Evolutionary conservation across 1,139 yeast genomes (phyloP), one percentile per base, ranked within the genome.

Genomic region (Scheffersomyces lignicola): DNA sequence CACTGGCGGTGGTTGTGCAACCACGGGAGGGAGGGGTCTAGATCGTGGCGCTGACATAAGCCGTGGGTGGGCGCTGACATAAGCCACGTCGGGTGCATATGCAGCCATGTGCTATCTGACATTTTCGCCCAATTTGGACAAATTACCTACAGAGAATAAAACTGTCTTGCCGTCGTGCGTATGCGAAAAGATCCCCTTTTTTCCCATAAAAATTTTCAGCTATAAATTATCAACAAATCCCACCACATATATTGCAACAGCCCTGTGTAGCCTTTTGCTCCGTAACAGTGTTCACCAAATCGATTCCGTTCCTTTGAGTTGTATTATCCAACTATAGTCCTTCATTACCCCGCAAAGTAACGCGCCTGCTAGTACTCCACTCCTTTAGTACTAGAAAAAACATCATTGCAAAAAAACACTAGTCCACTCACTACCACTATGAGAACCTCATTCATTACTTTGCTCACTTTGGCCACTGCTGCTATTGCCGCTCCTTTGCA

Each of bases 401-500:
- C 21, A 33, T 31, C 22, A 24, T 21, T 30, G 33, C 24, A 27
- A 25, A 24, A 33, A 29, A 26, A 21, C 32, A 38, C 16, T 31
- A 27, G 6, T 25, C 7, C 28, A 25, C 10, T 25, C 15, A 25
- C n/a, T 9, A 20, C 23, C 21, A 31, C 31, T 15, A 49, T 50
- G 54, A 50, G 41, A 39, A 40, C 44, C 36, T 50, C 58, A 30
- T 30, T 48, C 26, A 31, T 51, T 31, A 37, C 50, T 39, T 43
- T 49, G 25, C 51, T 49, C 35, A 44, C 60, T 24, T 35, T 54
- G 18, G 55, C 52, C 26, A 47, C 63, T 21, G 36, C 51, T 24
- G 51, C 55, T 21, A 39, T 55, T 33, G 61, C 67, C 39, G 64
- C 65, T 42, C 66, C 66, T 31, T 48, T 57, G 37, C 60, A 52